Conservation (phyloP, 305 asterid genomes). For the Rubia peregrina region DNA sequence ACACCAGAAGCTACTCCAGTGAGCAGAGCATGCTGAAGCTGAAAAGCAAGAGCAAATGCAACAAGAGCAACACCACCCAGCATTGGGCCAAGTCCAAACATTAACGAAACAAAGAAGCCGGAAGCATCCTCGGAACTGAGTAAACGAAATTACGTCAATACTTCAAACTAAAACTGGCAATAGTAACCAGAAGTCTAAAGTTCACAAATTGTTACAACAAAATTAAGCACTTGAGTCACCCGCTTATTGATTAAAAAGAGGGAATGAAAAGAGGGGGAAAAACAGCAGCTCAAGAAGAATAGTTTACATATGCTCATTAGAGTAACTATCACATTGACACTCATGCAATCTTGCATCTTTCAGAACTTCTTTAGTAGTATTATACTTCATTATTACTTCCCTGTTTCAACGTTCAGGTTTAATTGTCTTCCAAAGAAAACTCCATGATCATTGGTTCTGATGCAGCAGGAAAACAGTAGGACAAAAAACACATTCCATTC, state of each 20-base stretch:
- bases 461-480: background rate
- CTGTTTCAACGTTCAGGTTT: background rate
- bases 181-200: background rate
- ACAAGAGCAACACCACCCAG: constrained; percentile 79
- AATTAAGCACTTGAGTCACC: background rate
- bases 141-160: background rate
- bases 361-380: background rate
- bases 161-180: background rate
- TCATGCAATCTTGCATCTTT: background rate
- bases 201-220: background rate
- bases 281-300: background rate
- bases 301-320: background rate
- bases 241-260: background rate
- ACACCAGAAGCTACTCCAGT: constrained; percentile 84
- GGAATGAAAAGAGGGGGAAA: background rate
- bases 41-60: constrained; percentile 68
- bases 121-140: constrained; percentile 83
- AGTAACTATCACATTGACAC: background rate
- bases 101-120: constrained; percentile 74
- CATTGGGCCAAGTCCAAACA: constrained; percentile 80
- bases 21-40: constrained; percentile 78
- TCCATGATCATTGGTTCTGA: background rate
- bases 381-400: background rate
- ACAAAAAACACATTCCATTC: background rate
- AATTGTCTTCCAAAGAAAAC: background rate